These are phyloP conservation scores for Taphrina pruni DNA, from an alignment of 1,139 yeast genomes.

Conservation along the genomic window DNA sequence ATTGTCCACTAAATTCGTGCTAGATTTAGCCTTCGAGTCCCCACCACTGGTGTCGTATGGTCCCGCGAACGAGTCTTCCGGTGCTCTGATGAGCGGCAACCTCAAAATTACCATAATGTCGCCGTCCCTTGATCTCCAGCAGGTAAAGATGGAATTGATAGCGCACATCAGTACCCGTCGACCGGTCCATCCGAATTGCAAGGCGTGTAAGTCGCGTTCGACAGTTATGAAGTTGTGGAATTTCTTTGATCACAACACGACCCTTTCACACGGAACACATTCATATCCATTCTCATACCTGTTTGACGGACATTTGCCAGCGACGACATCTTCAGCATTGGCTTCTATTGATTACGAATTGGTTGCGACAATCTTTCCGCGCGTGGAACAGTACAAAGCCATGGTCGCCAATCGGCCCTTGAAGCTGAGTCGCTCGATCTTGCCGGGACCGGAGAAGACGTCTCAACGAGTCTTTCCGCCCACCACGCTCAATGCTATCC, in stretches of 20 bases:
- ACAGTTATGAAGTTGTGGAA: constrained; percentile 87
- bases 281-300: constrained; percentile 94
- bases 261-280: constrained; percentile 68
- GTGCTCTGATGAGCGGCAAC: constrained; percentile 83
- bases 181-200: constrained; percentile 65
- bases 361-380: constrained; percentile 65
- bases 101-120: constrained; percentile 52
- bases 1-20: constrained; percentile 37
- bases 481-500: constrained; percentile 83
- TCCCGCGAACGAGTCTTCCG: constrained; percentile 74
- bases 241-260: constrained; percentile 64
- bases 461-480: constrained; percentile 94
- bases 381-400: constrained; percentile 49
- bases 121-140: constrained; percentile 55
- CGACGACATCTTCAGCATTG: constrained; percentile 66
- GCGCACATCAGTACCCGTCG: constrained; percentile 71
- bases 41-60: constrained; percentile 93
- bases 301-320: constrained; percentile 88
- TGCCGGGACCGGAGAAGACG: constrained; percentile 83
- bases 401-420: constrained; percentile 67
- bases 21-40: constrained; percentile 74
- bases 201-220: constrained; percentile 61
- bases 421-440: constrained; percentile 74
- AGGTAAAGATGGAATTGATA: constrained; percentile 68
- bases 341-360: constrained; percentile 72